Evolutionary conservation across 2,329 filamentous ascomycete species (phyloP), one percentile per base, ranked within the genome.

Genomic region (Boeremia lycopersici): DNA sequence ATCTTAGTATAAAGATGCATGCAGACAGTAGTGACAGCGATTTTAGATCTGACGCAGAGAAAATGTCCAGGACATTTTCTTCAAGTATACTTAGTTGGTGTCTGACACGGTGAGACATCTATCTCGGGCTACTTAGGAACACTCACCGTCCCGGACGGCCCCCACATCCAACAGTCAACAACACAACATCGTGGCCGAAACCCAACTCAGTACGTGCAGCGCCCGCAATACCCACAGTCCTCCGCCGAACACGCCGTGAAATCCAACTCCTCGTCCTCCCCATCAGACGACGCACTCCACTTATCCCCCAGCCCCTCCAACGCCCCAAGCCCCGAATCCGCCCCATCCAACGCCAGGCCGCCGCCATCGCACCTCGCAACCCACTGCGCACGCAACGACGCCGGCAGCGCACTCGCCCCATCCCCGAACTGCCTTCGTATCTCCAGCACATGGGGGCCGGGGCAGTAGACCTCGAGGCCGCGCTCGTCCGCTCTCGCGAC

Each of bases 211-310:
- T 72, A 70, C 19, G 64, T 67, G 53, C 74, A 76, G 26, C 64
- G 71, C 8, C 74, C 74, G 40, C 74, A 76, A 40, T 76, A 76
- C 2, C 71, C 73, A 60, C 73, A 76, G 19, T 65, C 60, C 0
- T 71, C 63, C 28, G 61, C 62, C 9, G 71, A 73, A 51, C 74
- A 76, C 7, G 71, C 74, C 7, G 73, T 76, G 28, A 67, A 76
- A 49, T 76, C 74, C 17, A 63, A 57, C 41, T 71, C 67, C 12
- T 65, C 64, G 26, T 68, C 62, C 2, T 50, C 60, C 29, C 56
- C 63, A 43, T 33, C 49, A 31, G 31, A 45, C 9, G 23, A 15
- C 1, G 3, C 41, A 13, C 15, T 8, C 41, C 19, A 11, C 17
- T 4, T 11, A 11, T 25, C 10, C 1, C 6, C 11, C 6, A 48